Evolutionary conservation across 1,139 yeast species (phyloP).

Genomic region (Magnusiomyces paraingens): DNA sequence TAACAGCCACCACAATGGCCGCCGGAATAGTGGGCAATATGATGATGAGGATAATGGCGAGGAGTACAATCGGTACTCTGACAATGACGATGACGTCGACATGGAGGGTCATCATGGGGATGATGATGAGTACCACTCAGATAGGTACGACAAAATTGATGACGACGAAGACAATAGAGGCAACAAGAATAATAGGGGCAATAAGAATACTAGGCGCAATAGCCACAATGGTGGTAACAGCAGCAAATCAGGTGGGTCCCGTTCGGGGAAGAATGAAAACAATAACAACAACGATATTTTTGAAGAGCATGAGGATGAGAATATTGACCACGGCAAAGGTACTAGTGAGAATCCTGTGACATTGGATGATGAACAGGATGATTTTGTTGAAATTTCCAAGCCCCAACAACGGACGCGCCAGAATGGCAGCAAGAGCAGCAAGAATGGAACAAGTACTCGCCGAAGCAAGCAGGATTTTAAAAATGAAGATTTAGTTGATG

Average conservation of each 20-base stretch:
- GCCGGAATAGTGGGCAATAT: slow-evolving; percentile 10
- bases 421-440: too few species aligned
- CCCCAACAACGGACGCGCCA: too few species aligned
- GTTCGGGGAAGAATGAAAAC: neutral
- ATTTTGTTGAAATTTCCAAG: too few species aligned
- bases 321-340: too few species aligned
- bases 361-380: too few species aligned
- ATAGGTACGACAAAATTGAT: neutral
- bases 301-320: too few species aligned
- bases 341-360: too few species aligned
- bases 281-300: too few species aligned
- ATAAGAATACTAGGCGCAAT: neutral
- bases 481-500: too few species aligned
- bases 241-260: neutral
- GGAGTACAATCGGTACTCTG: neutral
- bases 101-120: neutral
- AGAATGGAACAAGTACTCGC: too few species aligned
- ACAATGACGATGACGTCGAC: neutral
- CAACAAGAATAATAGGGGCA: neutral
- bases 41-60: slow-evolving; percentile 2
- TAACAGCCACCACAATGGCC: slow-evolving; percentile 19
- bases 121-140: neutral
- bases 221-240: neutral
- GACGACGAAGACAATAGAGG: neutral
- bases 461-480: too few species aligned